phyloP scores from a whole-genome alignment of 2,329 filamentous ascomycete genomes.

The Colletotrichum abscissum region DNA sequence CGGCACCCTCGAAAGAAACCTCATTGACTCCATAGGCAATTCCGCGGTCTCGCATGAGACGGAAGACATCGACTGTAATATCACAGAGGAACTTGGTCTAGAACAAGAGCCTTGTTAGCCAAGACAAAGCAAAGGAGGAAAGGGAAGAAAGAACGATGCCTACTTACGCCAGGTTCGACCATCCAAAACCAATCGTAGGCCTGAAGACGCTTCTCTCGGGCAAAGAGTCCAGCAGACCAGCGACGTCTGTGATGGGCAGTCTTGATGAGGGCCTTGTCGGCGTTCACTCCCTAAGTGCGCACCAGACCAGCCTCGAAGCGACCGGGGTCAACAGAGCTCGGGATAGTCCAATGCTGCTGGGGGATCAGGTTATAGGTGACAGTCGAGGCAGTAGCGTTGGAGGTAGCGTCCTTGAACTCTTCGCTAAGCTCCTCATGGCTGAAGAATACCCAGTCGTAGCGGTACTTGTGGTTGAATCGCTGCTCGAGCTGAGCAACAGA shows the following conservation, averaged over 20 bases:
- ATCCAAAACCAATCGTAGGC: constrained; percentile 71
- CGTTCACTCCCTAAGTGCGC: constrained; percentile 73
- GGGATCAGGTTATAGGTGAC: constrained; percentile 80
- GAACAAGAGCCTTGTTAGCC: constrained; percentile 24
- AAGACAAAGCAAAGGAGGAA: background rate
- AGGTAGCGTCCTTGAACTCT: constrained; percentile 77
- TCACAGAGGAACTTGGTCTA: constrained; percentile 66
- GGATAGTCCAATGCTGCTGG: constrained; percentile 80
- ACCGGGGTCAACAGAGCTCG: constrained; percentile 76
- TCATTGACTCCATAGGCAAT: constrained; percentile 79
- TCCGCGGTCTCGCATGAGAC: constrained; percentile 85
- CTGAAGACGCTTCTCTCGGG: constrained; percentile 77
- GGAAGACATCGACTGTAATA: constrained; percentile 87
- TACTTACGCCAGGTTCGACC: constrained; percentile 68
- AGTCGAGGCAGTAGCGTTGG: constrained; percentile 76
- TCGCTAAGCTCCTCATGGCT: constrained; percentile 83
- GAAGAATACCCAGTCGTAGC: constrained; percentile 91
- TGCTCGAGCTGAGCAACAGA: constrained; percentile 72
- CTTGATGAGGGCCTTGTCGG: constrained; percentile 66
- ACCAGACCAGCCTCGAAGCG: constrained; percentile 74
- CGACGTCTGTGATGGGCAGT: constrained; percentile 81
- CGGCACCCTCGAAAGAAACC: constrained; percentile 57
- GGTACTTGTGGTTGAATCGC: constrained; percentile 81
- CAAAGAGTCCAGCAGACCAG: constrained; percentile 88
- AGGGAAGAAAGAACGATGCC: background rate